Percentiles rank a stretch among this genome's conserved stretches.
phyloP scores from a whole-genome alignment of 352 stramenopile species.

The Peronosclerospora sorghi region DNA sequence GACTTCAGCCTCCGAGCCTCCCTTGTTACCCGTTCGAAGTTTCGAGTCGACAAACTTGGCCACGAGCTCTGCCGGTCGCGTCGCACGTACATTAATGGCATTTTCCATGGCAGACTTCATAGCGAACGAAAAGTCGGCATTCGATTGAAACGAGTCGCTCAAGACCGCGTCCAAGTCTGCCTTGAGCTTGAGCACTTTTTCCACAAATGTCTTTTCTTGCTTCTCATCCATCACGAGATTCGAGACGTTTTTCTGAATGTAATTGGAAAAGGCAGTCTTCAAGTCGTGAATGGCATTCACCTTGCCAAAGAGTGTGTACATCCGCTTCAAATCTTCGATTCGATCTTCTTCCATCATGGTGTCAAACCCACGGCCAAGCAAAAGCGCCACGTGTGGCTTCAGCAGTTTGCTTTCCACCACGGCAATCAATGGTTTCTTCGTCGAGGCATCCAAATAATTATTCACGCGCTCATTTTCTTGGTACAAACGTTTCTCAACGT shows the following conservation, averaged over 20 bases:
- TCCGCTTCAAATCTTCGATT: conserved; percentile 78
- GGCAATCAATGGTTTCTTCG: conserved; percentile 54
- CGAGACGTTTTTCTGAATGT: conserved; percentile 72
- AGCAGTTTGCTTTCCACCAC: conserved; percentile 80
- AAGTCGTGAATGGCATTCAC: conserved; percentile 65
- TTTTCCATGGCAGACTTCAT: conserved; percentile 85
- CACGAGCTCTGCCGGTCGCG: conserved; percentile 81
- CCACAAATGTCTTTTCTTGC: conserved; percentile 85
- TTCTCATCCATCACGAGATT: conserved; percentile 66
- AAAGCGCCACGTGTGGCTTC: conserved; percentile 60
- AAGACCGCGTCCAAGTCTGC: conserved; percentile 71
- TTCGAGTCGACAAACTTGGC: conserved; percentile 88
- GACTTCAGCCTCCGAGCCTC: conserved; percentile 77
- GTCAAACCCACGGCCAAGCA: conserved; percentile 84
- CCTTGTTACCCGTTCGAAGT: conserved; percentile 79
- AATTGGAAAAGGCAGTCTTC: conserved; percentile 51
- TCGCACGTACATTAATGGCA: conserved; percentile 81
- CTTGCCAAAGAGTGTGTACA: conserved; percentile 73
- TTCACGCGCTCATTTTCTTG: conserved; percentile 72
- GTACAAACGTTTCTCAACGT: conserved; percentile 79
- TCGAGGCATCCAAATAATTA: conserved; percentile 66
- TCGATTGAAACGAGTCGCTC: conserved; percentile 53
- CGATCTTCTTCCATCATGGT: conserved; percentile 72
- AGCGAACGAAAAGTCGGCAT: conserved; percentile 68
- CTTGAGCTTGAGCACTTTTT: conserved; percentile 83